A percentile compares a stretch with the other conserved stretches of the same genome.
Evolutionary conservation across 768 basidiomycete species (phyloP).

Genomic region (Termitomyces sp.): DNA sequence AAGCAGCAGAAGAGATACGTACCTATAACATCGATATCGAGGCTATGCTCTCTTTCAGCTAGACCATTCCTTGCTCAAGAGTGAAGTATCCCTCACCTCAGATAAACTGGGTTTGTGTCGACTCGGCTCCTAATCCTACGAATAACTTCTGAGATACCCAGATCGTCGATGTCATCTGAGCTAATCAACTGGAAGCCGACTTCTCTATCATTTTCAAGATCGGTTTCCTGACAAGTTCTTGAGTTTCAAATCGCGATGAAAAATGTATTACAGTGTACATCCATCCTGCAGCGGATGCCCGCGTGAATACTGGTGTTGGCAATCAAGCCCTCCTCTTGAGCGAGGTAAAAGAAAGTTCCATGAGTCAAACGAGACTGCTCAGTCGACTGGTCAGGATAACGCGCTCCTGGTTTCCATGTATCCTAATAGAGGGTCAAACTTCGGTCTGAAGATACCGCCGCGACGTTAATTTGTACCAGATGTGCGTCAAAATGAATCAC

Average conservation of each 20-base stretch:
- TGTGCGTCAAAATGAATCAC: slow-evolving; percentile 83
- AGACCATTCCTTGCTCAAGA: background rate
- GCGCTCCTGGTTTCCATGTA: slow-evolving; percentile 46
- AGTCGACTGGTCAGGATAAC: slow-evolving; percentile 55
- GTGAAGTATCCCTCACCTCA: slow-evolving; percentile 44
- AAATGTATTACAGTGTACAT: slow-evolving; percentile 17
- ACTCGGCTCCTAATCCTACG: slow-evolving; percentile 68
- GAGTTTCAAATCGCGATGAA: slow-evolving; percentile 23
- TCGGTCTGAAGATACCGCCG: background rate
- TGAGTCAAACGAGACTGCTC: slow-evolving; percentile 73
- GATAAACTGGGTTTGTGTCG: slow-evolving; percentile 72
- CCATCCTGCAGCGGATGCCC: slow-evolving; percentile 78
- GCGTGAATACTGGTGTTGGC: slow-evolving; percentile 80
- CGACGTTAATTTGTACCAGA: slow-evolving; percentile 31
- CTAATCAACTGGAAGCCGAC: slow-evolving; percentile 81
- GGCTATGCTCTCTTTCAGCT: slow-evolving; percentile 29
- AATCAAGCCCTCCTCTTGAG: slow-evolving; percentile 74
- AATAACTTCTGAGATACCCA: slow-evolving; percentile 70
- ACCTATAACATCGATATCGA: slow-evolving; percentile 86
- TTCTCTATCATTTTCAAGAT: slow-evolving; percentile 64
- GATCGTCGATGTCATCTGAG: slow-evolving; percentile 80
- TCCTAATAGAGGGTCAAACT: slow-evolving; percentile 36
- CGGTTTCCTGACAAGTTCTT: slow-evolving; percentile 45
- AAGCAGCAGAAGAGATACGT: background rate
- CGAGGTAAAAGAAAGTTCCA: slow-evolving; percentile 84